Percentiles rank a stretch among this genome's conserved stretches.
These are phyloP conservation scores for Erodium trifolium DNA, from an alignment of 441 rosid genomes.

Conservation along the genomic window DNA sequence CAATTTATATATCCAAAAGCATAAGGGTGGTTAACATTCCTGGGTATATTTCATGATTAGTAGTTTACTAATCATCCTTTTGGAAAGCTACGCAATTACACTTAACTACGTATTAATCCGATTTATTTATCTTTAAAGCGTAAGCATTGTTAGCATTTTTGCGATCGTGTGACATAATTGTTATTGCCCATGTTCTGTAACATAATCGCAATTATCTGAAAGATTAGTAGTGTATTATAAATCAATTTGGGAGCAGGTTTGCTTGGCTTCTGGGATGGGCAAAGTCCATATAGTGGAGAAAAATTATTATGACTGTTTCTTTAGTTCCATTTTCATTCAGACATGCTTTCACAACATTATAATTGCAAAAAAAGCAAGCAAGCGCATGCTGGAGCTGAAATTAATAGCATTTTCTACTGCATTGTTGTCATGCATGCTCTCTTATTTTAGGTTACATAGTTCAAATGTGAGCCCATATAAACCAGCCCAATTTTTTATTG, in stretches of 20 bases:
- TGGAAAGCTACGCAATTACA: too few relatives aligned
- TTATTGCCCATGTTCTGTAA: background rate
- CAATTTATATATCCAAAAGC: too few relatives aligned
- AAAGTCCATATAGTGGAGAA: conserved; percentile 1
- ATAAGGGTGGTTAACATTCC: too few relatives aligned
- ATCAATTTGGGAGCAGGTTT: background rate
- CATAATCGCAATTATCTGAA: background rate
- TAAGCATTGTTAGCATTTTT: too few relatives aligned
- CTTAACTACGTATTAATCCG: too few relatives aligned
- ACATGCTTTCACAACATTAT: background rate
- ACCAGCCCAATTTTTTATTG: too few relatives aligned
- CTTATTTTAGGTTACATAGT: background rate
- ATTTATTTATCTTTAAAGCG: too few relatives aligned
- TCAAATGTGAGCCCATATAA: background rate
- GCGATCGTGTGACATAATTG: too few relatives aligned
- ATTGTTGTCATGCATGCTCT: background rate
- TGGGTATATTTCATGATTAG: background rate
- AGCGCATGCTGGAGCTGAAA: background rate
- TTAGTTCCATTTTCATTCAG: background rate
- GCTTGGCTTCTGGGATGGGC: background rate
- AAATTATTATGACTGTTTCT: background rate
- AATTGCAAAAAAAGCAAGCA: background rate
- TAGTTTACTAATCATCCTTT: too few relatives aligned
- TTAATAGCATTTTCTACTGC: background rate
- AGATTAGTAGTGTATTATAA: background rate